A percentile compares a stretch with the other conserved stretches of the same genome.
Evolutionary conservation across 2,329 filamentous ascomycete genomes (phyloP).

Genomic region (Calonectria leucothoes): DNA sequence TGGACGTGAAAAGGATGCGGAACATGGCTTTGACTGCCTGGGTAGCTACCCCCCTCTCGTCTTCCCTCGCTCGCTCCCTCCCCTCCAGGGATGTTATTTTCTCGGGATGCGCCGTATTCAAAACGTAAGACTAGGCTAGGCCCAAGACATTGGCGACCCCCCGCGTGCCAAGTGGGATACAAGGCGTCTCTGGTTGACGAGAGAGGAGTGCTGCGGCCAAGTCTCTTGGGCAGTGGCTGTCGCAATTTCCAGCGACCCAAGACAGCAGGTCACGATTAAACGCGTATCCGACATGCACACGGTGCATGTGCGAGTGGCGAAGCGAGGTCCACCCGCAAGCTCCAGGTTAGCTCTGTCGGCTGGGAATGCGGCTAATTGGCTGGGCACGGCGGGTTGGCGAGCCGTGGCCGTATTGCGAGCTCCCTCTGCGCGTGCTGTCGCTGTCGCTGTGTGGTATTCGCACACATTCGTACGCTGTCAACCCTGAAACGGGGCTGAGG

Average conservation of each 20-base stretch:
- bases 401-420: too few relatives aligned
- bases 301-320: too few relatives aligned
- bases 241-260: slow-evolving; percentile 2
- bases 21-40: background rate
- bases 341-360: background rate
- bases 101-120: background rate
- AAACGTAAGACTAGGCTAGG: background rate
- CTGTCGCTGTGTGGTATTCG: background rate
- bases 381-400: background rate
- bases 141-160: background rate
- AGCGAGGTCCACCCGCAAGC: background rate
- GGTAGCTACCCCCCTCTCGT: background rate
- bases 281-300: background rate
- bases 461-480: background rate
- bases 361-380: background rate
- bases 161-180: background rate
- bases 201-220: background rate
- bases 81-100: background rate
- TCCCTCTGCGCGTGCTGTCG: too few relatives aligned
- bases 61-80: background rate
- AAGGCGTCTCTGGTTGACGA: slow-evolving; percentile 1
- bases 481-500: slow-evolving; percentile 1
- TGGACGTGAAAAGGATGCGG: background rate
- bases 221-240: background rate
- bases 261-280: slow-evolving; percentile 3